Evolutionary conservation across 2,329 filamentous ascomycete species (phyloP).

Genomic region (Phialophora expanda): DNA sequence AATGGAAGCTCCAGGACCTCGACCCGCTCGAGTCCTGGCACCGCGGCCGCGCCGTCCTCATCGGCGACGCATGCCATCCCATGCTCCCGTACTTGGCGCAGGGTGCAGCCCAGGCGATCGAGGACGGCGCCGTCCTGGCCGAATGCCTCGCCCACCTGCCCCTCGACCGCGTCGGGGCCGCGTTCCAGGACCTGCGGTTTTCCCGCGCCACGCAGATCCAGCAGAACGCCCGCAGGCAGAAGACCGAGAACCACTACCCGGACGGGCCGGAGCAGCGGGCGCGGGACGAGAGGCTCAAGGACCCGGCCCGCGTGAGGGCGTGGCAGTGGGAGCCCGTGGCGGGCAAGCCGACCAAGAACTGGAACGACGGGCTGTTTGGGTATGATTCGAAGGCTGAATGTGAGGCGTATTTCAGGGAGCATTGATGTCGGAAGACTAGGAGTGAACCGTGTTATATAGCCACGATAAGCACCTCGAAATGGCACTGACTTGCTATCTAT

Average conservation of each 20-base stretch:
- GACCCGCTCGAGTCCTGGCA: conserved; percentile 12
- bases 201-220: conserved; percentile 14
- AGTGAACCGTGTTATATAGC: neutral
- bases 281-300: conserved; percentile 14
- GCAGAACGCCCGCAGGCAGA: conserved; percentile 9
- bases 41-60: conserved; percentile 11
- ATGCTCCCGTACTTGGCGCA: conserved; percentile 4
- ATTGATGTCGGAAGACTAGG: neutral
- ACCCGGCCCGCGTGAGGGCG: conserved; percentile 11
- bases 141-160: conserved; percentile 15
- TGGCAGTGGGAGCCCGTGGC: conserved; percentile 15
- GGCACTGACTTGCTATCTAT: neutral
- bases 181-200: conserved; percentile 11
- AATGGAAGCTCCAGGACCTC: conserved; percentile 16
- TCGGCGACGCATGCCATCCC: conserved; percentile 13
- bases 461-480: neutral
- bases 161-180: conserved; percentile 9
- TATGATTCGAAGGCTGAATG: conserved; percentile 12
- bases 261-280: conserved; percentile 11
- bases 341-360: conserved; percentile 13
- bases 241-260: conserved; percentile 17
- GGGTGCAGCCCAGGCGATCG: conserved; percentile 2
- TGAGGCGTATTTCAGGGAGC: conserved; percentile 12
- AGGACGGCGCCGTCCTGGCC: conserved; percentile 14
- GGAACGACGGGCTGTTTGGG: conserved; percentile 16